phyloP scores from a whole-genome alignment of 2,329 filamentous ascomycete genomes.

The Fusarium pseudoanthophilum region DNA sequence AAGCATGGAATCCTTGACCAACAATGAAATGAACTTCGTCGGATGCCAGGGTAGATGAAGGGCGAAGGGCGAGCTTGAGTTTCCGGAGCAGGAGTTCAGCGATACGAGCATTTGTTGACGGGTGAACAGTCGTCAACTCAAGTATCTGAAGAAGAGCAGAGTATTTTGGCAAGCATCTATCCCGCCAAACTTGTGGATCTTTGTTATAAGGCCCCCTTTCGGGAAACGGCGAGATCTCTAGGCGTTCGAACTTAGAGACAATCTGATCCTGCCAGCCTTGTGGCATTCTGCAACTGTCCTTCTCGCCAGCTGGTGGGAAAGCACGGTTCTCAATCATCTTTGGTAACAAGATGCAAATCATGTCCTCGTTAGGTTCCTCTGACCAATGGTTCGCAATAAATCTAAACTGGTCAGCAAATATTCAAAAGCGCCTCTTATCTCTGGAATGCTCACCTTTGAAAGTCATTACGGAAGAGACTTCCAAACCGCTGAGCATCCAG shows the following conservation, averaged over 20 bases:
- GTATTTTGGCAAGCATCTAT: slow-evolving; percentile 73
- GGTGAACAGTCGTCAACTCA: slow-evolving; percentile 70
- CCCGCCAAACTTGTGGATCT: slow-evolving; percentile 70
- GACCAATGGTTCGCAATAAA: slow-evolving; percentile 83
- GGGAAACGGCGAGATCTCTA: slow-evolving; percentile 73
- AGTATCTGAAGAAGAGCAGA: slow-evolving; percentile 74
- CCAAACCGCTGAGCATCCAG: slow-evolving; percentile 80
- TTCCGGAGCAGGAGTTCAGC: slow-evolving; percentile 73
- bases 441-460: slow-evolving; percentile 73
- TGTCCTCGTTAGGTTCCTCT: slow-evolving; percentile 70
- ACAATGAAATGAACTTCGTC: slow-evolving; percentile 78
- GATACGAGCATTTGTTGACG: slow-evolving; percentile 73
- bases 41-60: slow-evolving; percentile 67
- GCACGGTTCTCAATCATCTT: slow-evolving; percentile 68
- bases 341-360: slow-evolving; percentile 75
- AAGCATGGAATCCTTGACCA: slow-evolving; percentile 78
- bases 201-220: slow-evolving; percentile 71
- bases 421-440: slow-evolving; percentile 17
- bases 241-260: slow-evolving; percentile 72
- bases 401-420: slow-evolving; percentile 55
- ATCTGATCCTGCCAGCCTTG: slow-evolving; percentile 80
- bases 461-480: slow-evolving; percentile 79
- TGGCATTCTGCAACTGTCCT: slow-evolving; percentile 66
- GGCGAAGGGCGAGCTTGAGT: slow-evolving; percentile 71
- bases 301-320: slow-evolving; percentile 63